Evolutionary conservation across 192 early-diverging fungal species (phyloP), one percentile per base, ranked within the genome.

Genomic region (Allomyces javanicus): DNA sequence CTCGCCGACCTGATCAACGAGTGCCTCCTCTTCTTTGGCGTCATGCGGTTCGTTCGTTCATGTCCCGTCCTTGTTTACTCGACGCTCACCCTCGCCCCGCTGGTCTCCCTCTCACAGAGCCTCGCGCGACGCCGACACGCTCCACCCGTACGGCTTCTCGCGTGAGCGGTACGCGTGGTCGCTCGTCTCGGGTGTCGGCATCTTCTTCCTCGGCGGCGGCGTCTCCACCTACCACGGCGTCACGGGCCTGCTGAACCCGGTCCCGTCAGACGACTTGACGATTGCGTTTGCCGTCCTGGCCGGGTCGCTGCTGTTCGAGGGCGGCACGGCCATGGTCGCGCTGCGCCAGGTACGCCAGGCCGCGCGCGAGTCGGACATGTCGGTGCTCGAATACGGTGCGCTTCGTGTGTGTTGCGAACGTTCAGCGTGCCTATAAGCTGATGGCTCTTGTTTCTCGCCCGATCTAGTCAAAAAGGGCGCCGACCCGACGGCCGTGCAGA

Each of bases 141-240:
- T 69, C 19, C 81, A 83, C 66, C 81, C 81, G 24, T 83, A 83
- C 64, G 81, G 81, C 26, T 83, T 81, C 63, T 71, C 73, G 44
- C 62, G 66, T 11, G 81, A 83, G 66, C 67, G 76, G 33, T 83
- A 81, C 45, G 81, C 80, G 0, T 83, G 80, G 79, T 81, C 81
- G 11, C 67, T 83, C 7, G 78, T 82, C 22, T 75, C 73, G 33
- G 75, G 77, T 14, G 74, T 76, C 14, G 79, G 74, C 25, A 72
- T 81, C 33, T 81, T 81, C 68, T 81, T 81, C 63, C 68, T 81
- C 43, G 81, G 81, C 25, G 81, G 81, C 5, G 80, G 80, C 26
- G 77, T 83, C 2, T 71, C 72, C 44, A 43, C 83, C 21, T 80
- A 81, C 62, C 81, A 83, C 68, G 81, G 81, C 19, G 72, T 83